Conservation (phyloP, 2,329 filamentous ascomycete species). For the Pyrenochaeta sp. region DNA sequence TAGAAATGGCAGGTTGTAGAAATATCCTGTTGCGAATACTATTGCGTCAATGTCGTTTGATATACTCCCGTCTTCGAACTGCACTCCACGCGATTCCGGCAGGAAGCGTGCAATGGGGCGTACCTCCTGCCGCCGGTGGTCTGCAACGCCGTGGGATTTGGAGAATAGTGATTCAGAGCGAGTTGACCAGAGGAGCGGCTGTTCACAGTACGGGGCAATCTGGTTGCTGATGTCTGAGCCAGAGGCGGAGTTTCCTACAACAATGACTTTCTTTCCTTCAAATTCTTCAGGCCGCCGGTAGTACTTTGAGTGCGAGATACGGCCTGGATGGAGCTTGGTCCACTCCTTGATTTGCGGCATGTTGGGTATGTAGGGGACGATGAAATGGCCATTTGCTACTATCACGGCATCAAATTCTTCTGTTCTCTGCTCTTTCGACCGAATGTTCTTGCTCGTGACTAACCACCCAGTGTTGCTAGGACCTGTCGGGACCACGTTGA, state of each 20-base stretch:
- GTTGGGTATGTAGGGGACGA: conserved; percentile 55
- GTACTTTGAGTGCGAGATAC: conserved; percentile 71
- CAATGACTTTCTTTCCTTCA: conserved; percentile 73
- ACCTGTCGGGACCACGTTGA: conserved; percentile 59
- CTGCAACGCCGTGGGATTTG: conserved; percentile 16
- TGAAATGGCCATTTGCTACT: conserved; percentile 59
- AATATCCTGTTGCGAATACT: conserved; percentile 89
- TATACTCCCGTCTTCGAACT: conserved; percentile 71
- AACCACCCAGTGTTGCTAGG: conserved; percentile 62
- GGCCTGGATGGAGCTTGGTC: conserved; percentile 47
- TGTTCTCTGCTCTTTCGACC: conserved; percentile 47
- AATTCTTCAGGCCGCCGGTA: conserved; percentile 75
- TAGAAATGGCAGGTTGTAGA: conserved; percentile 83
- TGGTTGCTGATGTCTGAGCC: conserved; percentile 85
- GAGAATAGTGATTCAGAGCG: conserved; percentile 22
- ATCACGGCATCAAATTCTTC: conserved; percentile 64
- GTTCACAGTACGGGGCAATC: conserved; percentile 69
- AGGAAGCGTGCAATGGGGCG: conserved; percentile 64
- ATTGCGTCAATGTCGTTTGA: conserved; percentile 77
- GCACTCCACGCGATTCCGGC: conserved; percentile 67
- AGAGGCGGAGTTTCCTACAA: conserved; percentile 86
- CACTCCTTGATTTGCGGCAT: conserved; percentile 54
- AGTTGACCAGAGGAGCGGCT: conserved; percentile 62
- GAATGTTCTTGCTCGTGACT: conserved; percentile 63
- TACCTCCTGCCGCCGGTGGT: conserved; percentile 63